phyloP scores from a whole-genome alignment of 164 flowering plant species.

The Taxillus chinensis region DNA sequence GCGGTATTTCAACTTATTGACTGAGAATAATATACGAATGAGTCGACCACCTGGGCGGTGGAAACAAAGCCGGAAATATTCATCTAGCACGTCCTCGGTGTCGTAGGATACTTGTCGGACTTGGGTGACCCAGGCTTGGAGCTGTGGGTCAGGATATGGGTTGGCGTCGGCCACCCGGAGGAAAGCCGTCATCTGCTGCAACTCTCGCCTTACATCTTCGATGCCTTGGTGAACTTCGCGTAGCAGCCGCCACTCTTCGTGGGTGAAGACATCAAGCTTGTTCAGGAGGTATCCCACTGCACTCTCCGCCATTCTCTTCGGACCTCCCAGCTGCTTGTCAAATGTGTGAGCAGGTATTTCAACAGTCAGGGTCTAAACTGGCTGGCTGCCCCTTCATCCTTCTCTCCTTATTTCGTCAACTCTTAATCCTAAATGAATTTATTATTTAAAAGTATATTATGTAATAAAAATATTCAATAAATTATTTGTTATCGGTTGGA shows the following conservation, averaged over 20 bases:
- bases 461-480: no score
- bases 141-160: conserved; percentile 13
- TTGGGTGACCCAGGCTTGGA: conserved; percentile 30
- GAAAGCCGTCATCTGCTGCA: conserved; percentile 27
- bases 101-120: conserved; percentile 26
- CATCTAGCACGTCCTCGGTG: conserved; percentile 24
- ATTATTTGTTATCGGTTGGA: no score
- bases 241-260: conserved; percentile 13
- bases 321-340: no score
- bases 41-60: background rate
- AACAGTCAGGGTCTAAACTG: no score
- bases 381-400: no score
- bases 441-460: no score
- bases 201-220: conserved; percentile 24
- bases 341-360: no score
- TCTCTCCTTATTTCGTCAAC: no score
- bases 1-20: conserved; percentile 9
- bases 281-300: conserved; percentile 26
- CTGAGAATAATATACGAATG: conserved; percentile 6
- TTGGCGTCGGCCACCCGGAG: conserved; percentile 28
- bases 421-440: no score
- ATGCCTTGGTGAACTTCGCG: conserved; percentile 15
- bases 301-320: conserved; percentile 17
- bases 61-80: conserved; percentile 14
- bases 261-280: conserved; percentile 17